phyloP scores from a whole-genome alignment of 2,329 filamentous ascomycete species.

The Nakataea oryzae region DNA sequence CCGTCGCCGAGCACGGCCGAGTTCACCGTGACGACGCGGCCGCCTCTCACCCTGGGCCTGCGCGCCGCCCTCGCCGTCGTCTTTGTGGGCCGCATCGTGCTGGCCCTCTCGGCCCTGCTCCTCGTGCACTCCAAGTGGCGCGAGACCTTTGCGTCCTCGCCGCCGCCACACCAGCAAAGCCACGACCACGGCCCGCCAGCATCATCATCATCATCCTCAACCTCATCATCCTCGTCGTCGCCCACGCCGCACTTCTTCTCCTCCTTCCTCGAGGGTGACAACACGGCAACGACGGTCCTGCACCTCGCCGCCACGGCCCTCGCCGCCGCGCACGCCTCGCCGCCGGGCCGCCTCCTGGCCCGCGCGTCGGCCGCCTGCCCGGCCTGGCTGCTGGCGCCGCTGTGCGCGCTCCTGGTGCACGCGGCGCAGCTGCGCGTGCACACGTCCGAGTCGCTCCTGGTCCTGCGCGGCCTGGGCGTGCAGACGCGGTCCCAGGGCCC shows the following conservation, averaged over 20 bases:
- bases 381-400: conserved; percentile 24
- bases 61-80: conserved; percentile 33
- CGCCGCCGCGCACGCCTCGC: conserved; percentile 17
- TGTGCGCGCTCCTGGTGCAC: conserved; percentile 27
- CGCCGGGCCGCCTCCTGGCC: conserved; percentile 19
- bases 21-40: conserved; percentile 79
- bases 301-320: conserved; percentile 15
- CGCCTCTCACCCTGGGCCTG: conserved; percentile 34
- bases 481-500: conserved; percentile 72
- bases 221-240: conserved; percentile 16
- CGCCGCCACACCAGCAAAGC: not conserved
- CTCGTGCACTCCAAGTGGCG: conserved; percentile 39
- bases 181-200: too few relatives aligned
- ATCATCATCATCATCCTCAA: conserved; percentile 6
- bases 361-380: conserved; percentile 23
- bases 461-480: conserved; percentile 80
- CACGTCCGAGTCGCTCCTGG: conserved; percentile 72
- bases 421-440: conserved; percentile 34
- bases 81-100: conserved; percentile 28
- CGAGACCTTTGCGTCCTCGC: conserved; percentile 15
- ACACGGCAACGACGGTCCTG: not conserved
- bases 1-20: conserved; percentile 84
- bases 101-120: conserved; percentile 30
- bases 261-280: not conserved
- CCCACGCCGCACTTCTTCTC: conserved; percentile 9